Base-by-base conservation (phyloP, 2,329 filamentous ascomycete species). In the Penicillium sp. region DNA sequence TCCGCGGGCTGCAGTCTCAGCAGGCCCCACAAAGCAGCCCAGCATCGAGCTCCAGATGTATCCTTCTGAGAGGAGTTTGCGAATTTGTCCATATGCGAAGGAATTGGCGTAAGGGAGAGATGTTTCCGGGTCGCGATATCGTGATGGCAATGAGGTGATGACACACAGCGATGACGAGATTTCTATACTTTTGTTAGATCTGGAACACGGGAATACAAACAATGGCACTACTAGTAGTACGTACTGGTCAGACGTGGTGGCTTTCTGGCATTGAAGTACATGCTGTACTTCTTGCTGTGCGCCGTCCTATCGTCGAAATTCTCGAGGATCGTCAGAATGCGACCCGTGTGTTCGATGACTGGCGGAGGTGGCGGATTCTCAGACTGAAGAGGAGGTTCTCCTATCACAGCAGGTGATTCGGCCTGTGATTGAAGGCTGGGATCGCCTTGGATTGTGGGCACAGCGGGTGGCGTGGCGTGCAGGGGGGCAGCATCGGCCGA, bases 61-160 rank as follows among this genome's bases (percentile, higher is more conserved):
- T 37, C 90, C 85, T 36, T 90, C 88, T 1, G 79, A 82, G 46
- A 84, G 75, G 12, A 96, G 80, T 49, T 87, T 84, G 64, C 90
- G 87, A 39, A 97, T 88, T 69, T 95, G 86, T 23, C 70, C 67
- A 74, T 91, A 97, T 0, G 91, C 92, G 56, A 87, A 83, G 36
- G 84, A 78, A 68, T 93, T 93, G 57, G 84, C 82, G 72, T 93
- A 99, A 1, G 87, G 84, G 13, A 97, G 80, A 0, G 90, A 89
- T 0, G 93, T 97, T 60, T 84, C 82, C 0, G 91, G 90, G 69
- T 99, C 94, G 20, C 86, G 84, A 71, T 95, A 97, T 48, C 85
- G 85, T 10, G 93, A 94, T 4, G 87, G 84, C 46, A 87, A 83
- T 64, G 87, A 88, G 1, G 91, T 97, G 67, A 97, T 92, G 42